Base-by-base conservation (phyloP, 2,329 filamentous ascomycete species). In the Paecilomyces variotii region DNA sequence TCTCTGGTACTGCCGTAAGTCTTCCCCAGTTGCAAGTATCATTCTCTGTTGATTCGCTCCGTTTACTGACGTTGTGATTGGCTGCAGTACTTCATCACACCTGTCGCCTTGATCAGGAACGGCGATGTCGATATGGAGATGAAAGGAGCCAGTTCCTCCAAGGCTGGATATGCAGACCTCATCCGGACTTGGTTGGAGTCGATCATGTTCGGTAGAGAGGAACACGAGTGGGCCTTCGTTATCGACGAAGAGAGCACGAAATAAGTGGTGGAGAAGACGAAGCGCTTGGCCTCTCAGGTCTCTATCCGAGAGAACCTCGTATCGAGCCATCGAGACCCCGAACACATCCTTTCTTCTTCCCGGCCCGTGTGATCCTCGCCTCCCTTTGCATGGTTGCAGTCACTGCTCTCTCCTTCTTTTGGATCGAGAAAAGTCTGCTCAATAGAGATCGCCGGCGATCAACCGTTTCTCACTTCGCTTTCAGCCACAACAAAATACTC, bases 1-100 rank as follows among this genome's bases (percentile, higher is more conserved):
- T 87, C 2, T 84, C 88, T 25, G 91, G 91, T n/a, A 96, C 91
- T 56, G 91, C 91, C 49, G 53, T 53, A 54, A 28, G 49, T 61
- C 12, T 39, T 45, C 4, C 6, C n/a, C 19, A 19, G 4, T 19
- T 19, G 14, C n/a, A 19, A 19, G 19, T 7, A n/a, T 24, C 3
- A 9, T 39, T 7, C 39, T 45, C n/a, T 19, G 39, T 45, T 3
- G 14, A 39, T n/a, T n/a, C 3, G 39, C 19, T 45, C 39, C n/a
- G 14, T 45, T 45, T 45, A 45, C 39, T 45, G 19, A 45, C 39
- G 19, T n/a, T 19, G 14, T 19, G 14, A 12, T 6, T 32, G 5
- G 3, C n/a, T 19, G 14, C 19, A 45, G 39, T 45, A 45, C 39
- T 45, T 45, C 19, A 45, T 45, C 39, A 45, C 39, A 0, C 39